Evolutionary conservation across 306 rosid species (phyloP).

Genomic region (Fragaria nilgerrensis): DNA sequence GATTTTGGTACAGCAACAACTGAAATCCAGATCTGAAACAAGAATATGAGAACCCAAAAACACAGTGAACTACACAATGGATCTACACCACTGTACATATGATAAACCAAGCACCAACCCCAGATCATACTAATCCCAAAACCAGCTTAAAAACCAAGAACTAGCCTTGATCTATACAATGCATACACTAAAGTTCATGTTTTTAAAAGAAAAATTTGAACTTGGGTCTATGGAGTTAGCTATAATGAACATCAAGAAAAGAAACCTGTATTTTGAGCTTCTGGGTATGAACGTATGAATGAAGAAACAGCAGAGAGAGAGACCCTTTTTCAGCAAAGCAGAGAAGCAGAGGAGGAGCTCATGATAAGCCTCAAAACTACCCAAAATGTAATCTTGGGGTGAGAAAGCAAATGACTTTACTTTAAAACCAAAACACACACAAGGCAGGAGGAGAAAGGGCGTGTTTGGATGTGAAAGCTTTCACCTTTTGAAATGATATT

Average conservation of each 20-base stretch:
- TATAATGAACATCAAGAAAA: constrained; percentile 18
- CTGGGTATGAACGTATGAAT: constrained; percentile 24
- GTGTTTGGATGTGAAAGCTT: constrained; percentile 19
- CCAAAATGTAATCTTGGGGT: constrained; percentile 26
- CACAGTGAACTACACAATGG: constrained; percentile 11
- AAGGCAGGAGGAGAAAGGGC: constrained; percentile 1
- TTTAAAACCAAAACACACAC: constrained; percentile 21
- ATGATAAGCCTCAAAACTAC: constrained; percentile 32
- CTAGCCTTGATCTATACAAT: constrained; percentile 37
- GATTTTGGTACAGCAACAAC: constrained; percentile 19
- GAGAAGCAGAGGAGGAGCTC: constrained; percentile 25
- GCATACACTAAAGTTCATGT: constrained; percentile 13
- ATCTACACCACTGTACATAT: constrained; percentile 31
- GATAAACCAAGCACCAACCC: constrained; percentile 8
- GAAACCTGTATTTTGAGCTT: constrained; percentile 48
- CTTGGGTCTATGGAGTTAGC: constrained; percentile 19
- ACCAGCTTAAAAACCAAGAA: constrained; percentile 13
- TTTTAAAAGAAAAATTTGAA: not conserved
- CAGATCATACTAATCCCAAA: constrained; percentile 25
- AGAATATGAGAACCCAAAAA: constrained; percentile 20
- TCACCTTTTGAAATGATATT: constrained; percentile 23
- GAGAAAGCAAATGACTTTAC: constrained; percentile 25
- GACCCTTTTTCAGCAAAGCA: constrained; percentile 30
- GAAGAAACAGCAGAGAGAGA: constrained; percentile 23
- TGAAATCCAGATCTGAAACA: constrained; percentile 56